Evolutionary conservation across 2,329 filamentous ascomycete genomes (phyloP), one percentile per base, ranked within the genome.

Genomic region (Colletotrichum sp.): DNA sequence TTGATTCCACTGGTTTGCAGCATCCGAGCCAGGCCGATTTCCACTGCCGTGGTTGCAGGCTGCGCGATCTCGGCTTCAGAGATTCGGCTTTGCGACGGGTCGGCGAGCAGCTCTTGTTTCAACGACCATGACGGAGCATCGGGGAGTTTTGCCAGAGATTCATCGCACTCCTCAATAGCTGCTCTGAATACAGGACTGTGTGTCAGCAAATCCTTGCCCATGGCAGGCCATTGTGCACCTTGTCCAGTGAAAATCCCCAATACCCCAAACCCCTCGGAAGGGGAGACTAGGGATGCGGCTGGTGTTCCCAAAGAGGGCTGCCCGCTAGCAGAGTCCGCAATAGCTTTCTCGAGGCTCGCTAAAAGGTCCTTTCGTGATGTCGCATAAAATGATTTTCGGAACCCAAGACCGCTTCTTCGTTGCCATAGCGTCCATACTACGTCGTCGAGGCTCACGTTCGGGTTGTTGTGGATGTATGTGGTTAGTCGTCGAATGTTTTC

Each of bases 1-100:
- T 57, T 65, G 39, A 89, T 72, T 0, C 83, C 81, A 64, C 80
- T 81, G 0, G 77, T 69, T 0, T 52, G 32, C 4, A 89, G 81
- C 1, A 86, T 77, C 16, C 87, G 82, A 1, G 88, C 82, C 0
- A 90, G 77, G 0, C 79, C 85, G 12, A 89, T 80, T 72, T 88
- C 84, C 18, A 84, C 72, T 8, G 80, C 80, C 5, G 85, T 86
- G 64, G 81, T 84, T 0, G 82, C 44, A 1, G 85, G 81, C 69
- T 86, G 84, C 16, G 79, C 78, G 36, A 82, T 71, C 15, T 78
- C 75, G 7, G 79, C 71, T 18, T 80, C 76, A 0, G 65, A n/a
- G 6, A 79, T 83, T 2, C 73, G 69, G 62, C 76, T 78, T 0
- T 34, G 57, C 1, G 63, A 30, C 0, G 76, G 44, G 0, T 62